Conservation (phyloP, 139 green algal genomes). For the Closterium sp. region DNA sequence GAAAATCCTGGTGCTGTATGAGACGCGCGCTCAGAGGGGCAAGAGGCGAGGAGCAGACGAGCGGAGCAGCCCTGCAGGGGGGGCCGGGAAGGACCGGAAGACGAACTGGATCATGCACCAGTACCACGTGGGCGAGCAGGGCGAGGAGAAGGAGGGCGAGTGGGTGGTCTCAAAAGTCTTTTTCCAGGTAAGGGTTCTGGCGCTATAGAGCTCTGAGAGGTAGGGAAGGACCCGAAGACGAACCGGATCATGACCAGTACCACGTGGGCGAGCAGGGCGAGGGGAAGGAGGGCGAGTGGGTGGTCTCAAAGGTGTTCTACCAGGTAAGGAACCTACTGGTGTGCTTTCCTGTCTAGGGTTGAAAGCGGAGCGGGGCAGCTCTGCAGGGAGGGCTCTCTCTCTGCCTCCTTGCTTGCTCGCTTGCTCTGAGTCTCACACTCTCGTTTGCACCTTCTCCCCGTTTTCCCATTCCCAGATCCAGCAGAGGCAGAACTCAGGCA, state of each 20-base stretch:
- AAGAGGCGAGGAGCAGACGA: not conserved
- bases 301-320: conserved; percentile 36
- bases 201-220: too few relatives aligned
- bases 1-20: conserved; percentile 41
- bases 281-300: conserved; percentile 19
- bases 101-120: conserved; percentile 33
- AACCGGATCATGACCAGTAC: conserved; percentile 34
- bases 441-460: too few relatives aligned
- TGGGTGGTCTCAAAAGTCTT: conserved; percentile 39
- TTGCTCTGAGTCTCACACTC: too few relatives aligned
- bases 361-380: too few relatives aligned
- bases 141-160: conserved; percentile 19
- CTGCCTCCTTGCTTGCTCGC: too few relatives aligned
- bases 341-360: too few relatives aligned
- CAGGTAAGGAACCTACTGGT: not conserved
- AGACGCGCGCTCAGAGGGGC: not conserved
- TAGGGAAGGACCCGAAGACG: not conserved
- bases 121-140: conserved; percentile 22
- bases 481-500: too few relatives aligned
- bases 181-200: conserved; percentile 17
- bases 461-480: too few relatives aligned
- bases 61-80: not conserved
- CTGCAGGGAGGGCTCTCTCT: too few relatives aligned
- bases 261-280: conserved; percentile 15
- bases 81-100: conserved; percentile 6